A percentile compares a stretch with the other conserved stretches of the same genome.
Evolutionary conservation across 345 rosid species (phyloP).

Genomic region (Ceriops decandra): DNA sequence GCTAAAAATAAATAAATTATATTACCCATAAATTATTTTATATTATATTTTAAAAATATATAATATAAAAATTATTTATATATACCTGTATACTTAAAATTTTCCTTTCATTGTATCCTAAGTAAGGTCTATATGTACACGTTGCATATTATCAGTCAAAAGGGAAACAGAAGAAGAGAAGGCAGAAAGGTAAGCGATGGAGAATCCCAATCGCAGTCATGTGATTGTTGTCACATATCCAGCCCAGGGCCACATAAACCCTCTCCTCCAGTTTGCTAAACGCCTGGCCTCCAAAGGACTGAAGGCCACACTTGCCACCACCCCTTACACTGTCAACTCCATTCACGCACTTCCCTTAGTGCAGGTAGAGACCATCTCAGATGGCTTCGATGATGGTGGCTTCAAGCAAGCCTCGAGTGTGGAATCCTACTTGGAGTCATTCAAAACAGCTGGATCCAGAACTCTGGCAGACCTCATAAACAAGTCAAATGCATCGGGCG

Average conservation of each 20-base stretch:
- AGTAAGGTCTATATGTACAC: no score
- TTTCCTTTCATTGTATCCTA: no score
- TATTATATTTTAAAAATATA: no score
- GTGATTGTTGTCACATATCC: slow-evolving; percentile 34
- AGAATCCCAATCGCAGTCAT: slow-evolving; percentile 20
- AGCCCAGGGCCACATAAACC: slow-evolving; percentile 47
- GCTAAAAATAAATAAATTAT: no score
- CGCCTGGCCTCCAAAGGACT: slow-evolving; percentile 37
- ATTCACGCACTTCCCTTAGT: slow-evolving; percentile 15
- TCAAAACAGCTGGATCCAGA: slow-evolving; percentile 37
- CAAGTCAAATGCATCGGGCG: slow-evolving; percentile 25
- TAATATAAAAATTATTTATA: no score
- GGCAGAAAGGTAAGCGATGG: slow-evolving; percentile 3
- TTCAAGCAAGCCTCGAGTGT: slow-evolving; percentile 30
- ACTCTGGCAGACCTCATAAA: slow-evolving; percentile 38
- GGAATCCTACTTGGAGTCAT: slow-evolving; percentile 35
- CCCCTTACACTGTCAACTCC: slow-evolving; percentile 28
- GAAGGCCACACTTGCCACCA: slow-evolving; percentile 36
- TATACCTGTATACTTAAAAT: no score
- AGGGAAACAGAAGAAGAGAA: no score
- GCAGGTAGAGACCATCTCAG: slow-evolving; percentile 35
- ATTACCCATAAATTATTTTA: no score
- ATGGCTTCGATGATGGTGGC: slow-evolving; percentile 41
- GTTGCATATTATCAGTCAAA: no score
- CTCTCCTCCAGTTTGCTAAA: slow-evolving; percentile 41